phyloP scores from a whole-genome alignment of 148 eudicot genomes.

The Fagopyrum esculentum region DNA sequence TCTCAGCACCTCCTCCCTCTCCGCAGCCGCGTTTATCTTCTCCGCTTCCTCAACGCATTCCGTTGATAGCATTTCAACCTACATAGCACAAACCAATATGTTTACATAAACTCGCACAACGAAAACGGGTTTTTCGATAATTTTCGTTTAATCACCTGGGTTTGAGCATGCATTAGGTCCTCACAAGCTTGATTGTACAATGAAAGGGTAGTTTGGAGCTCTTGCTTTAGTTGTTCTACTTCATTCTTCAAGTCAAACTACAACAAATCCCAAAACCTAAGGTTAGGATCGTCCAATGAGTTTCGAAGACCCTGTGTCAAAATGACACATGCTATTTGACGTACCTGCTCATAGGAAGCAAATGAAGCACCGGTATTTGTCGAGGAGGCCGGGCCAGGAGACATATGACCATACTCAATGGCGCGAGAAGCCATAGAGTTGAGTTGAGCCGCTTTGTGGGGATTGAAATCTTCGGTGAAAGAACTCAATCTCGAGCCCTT shows the following conservation, averaged over 20 bases:
- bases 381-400: neutral
- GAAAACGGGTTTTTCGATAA: neutral
- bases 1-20: constrained; percentile 38
- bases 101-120: neutral
- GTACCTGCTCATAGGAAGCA: constrained; percentile 8
- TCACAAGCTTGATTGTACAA: constrained; percentile 48
- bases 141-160: constrained; percentile 22
- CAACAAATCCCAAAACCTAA: neutral
- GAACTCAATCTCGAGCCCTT: neutral
- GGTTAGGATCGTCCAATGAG: neutral
- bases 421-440: neutral
- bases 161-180: constrained; percentile 40
- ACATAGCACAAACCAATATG: neutral
- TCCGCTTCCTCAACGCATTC: constrained; percentile 38
- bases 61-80: constrained; percentile 41
- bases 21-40: constrained; percentile 35
- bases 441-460: neutral
- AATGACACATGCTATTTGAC: neutral
- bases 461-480: constrained; percentile 2
- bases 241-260: constrained; percentile 39
- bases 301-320: neutral
- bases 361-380: neutral
- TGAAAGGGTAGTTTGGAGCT: constrained; percentile 28
- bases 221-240: constrained; percentile 35
- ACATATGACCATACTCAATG: neutral